Evolutionary conservation across 768 basidiomycete species (phyloP), one percentile per base, ranked within the genome.

Genomic region (Leccinum barrowsii): DNA sequence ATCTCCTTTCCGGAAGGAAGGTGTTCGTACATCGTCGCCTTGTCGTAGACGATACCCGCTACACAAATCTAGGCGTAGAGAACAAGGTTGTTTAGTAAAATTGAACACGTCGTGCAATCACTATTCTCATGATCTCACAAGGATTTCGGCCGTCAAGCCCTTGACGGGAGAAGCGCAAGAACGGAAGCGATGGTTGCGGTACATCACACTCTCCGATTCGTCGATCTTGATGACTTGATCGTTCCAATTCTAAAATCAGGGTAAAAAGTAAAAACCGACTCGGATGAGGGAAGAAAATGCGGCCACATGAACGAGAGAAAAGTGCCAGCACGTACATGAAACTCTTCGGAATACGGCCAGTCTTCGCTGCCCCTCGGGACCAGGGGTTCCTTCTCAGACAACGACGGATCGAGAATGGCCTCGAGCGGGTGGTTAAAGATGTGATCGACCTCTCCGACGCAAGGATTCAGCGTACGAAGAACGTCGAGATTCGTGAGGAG

Each of bases 181-280:
- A 35, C 90, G 82, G 65, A 96, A 87, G 7, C 93, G 85, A 67
- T 95, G 91, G 84, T 92, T 86, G 17, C 94, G 83, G 64, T 94
- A 94, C 0, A 74, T 63, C 8, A 78, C 76, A 37, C 79, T 75
- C 34, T 77, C 79, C 8, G 86, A 71, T 73, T 82, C 78, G 2
- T 76, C 67, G 1, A 82, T 70, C 35, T 70, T 59, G 8, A 77
- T 69, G 0, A 46, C 40, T 22, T 62, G 61, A 66, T 91, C 90
- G 3, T 77, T 81, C 5, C 77, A 79, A 65, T 79, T 83, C 89
- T 91, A 19, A 2, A 44, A n/a, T 32, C 40, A 40, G 40, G 7
- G 34, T 35, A 12, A 7, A 22, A 11, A 4, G 37, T 17, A 12
- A 7, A 44, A 11, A 50, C n/a, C 46, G 7, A 37, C 48, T 26